Base-by-base conservation (phyloP, 495 filamentous ascomycete genomes). In the Lindgomyces ingoldianus region DNA sequence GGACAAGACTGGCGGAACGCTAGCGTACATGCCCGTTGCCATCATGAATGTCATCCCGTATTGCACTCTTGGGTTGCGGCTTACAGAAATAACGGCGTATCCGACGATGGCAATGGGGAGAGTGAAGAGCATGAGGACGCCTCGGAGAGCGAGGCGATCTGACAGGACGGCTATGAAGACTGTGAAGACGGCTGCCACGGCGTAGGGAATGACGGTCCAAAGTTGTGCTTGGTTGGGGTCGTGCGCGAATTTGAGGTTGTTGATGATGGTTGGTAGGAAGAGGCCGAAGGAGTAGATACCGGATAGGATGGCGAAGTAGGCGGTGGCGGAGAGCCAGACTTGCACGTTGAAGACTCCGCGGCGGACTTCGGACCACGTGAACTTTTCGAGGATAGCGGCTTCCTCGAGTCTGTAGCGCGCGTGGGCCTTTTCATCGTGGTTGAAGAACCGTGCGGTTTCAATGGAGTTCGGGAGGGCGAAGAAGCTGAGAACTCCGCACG, bases 261-360 rank as follows among this genome's bases (percentile, higher is more conserved):
- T 67, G 59, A 70, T 67, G 39, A 70, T 70, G 14, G 68, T 67
- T 0, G 68, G 68, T 2, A 70, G 62, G 60, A 70, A 70, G 1
- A 70, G 53, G 27, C 68, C 64, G 25, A 70, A 70, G 6, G 68
- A 70, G 42, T 70, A 70, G 0, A 67, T 53, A 10, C 58, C 68
- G 12, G 49, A 63, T 11, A 67, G 64, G n/a, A 70, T 70, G 14
- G 68, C 52, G 51, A 70, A 70, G 54, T 70, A 70, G 0, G 68
- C 68, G 14, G 25, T 21, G 29, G 81, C 75, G 3, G 77, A 80
- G 54, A 80, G 77, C 83, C 78, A 85, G 18, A 70, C 46, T 41
- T 70, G 68, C 16, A 67, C 16, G 21, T 64, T 67, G 47, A 70
- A 55, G 1, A 70, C 49, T 4, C 68, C 68, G 29, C 68, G 63